A percentile compares a stretch with the other conserved stretches of the same genome.
These are phyloP conservation scores for Salvia rosmarinus DNA, from an alignment of 257 asterid genomes.

Conservation along the genomic window DNA sequence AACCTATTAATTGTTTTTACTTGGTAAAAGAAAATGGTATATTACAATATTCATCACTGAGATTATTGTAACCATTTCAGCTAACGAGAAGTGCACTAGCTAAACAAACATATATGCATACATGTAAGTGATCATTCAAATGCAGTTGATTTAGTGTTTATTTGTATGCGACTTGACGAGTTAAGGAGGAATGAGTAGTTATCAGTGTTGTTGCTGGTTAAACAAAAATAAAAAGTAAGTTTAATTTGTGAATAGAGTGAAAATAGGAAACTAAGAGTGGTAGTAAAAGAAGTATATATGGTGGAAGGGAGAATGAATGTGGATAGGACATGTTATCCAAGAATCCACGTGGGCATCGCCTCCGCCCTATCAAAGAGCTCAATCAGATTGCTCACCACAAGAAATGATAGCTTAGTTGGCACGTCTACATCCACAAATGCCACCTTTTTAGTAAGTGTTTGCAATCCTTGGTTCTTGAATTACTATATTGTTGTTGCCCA, in stretches of 20 bases:
- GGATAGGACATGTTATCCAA: conserved; percentile 56
- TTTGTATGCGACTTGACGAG: no score
- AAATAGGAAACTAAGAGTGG: not conserved
- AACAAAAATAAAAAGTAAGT: no score
- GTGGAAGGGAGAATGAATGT: not conserved
- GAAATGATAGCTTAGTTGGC: conserved; percentile 50
- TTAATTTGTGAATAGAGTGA: not conserved
- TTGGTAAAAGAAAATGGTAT: no score
- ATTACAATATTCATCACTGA: no score
- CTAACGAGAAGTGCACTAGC: no score
- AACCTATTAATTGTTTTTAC: no score
- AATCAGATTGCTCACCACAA: conserved; percentile 50
- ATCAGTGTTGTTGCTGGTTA: no score
- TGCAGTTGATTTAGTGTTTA: no score
- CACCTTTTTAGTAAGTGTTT: conserved; percentile 44
- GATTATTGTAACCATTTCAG: no score
- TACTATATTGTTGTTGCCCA: not conserved
- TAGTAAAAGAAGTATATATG: not conserved
- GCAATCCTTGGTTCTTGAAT: conserved; percentile 50
- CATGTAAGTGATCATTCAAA: no score
- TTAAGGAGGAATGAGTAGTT: no score
- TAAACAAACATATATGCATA: no score
- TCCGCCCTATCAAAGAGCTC: conserved; percentile 49
- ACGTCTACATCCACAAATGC: conserved; percentile 64
- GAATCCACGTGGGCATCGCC: conserved; percentile 52